Base-by-base conservation (phyloP, 805 yeast species). In the Ogataea sp. region DNA sequence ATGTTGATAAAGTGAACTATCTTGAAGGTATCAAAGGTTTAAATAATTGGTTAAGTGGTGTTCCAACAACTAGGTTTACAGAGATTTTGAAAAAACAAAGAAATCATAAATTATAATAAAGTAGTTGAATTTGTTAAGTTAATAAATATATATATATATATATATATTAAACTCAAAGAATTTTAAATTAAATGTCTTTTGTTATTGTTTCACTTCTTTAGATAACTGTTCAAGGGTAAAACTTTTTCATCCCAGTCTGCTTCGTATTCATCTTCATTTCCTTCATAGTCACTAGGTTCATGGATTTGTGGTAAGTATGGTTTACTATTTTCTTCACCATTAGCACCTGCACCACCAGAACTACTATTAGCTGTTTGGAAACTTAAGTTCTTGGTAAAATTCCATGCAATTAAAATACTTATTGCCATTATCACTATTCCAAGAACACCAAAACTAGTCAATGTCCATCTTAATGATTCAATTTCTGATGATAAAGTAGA, bases 381-480 rank as follows among this genome's bases (percentile, higher is more conserved):
- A 23, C 52, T 58, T 9, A 47, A 31, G 39, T 53, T 65, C 49
- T 61, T 68, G 58, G 69, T 35, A 58, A 71, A 29, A 34, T 57
- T 58, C 58, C 63, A 61, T 34, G 79, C 75, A 47, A 78, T 73
- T 58, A 84, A 69, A 4, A 80, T 68, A 18, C 77, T 67, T 40
- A 77, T 73, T 1, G 84, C 84, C 45, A 82, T 68, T 1, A 79
- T 65, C 18, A 83, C 59, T 26, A 88, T 80, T 2, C 93, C 85
- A 33, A 84, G 67, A 26, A 93, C 65, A 9, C 97, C 97, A 56
- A 93, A 75, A 41, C 96, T 70, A 2, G 96, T 88, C 34, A 90
- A 77, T 53, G 86, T 87, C 98, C 98, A 90, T 50, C 97, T 70
- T 44, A 90, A 68, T 42, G 80, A 77, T 61, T 90, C 98, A 41